Conservation (phyloP, 371 early-diverging fungal species). For the Funneliformis caledonium region DNA sequence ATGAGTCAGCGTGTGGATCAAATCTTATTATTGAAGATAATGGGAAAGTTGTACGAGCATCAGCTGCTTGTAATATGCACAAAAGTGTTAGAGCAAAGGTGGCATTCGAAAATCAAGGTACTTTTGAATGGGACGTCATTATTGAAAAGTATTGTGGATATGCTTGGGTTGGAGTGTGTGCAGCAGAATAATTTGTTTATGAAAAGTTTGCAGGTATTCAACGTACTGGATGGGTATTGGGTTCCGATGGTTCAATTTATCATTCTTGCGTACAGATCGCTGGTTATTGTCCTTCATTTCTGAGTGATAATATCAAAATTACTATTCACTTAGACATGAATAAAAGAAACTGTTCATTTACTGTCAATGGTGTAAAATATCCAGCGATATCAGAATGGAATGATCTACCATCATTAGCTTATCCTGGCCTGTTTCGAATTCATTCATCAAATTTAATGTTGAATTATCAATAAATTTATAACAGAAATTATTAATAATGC, state of each 20-base stretch:
- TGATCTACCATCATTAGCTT: background rate
- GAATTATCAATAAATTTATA: too few species aligned
- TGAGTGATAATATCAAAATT: background rate
- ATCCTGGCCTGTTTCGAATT: background rate
- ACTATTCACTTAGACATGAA: constrained; percentile 28
- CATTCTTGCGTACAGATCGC: background rate
- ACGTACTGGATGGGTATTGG: constrained; percentile 4
- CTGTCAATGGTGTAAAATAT: background rate
- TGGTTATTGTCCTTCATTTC: background rate
- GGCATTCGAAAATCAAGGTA: background rate
- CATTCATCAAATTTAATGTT: too few species aligned
- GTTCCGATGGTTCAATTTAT: background rate
- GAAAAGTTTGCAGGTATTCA: constrained; percentile 6
- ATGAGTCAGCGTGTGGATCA: background rate
- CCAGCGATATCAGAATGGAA: too few species aligned
- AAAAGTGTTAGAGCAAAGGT: background rate
- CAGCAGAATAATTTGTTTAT: background rate
- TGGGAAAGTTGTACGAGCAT: background rate
- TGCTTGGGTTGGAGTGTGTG: constrained; percentile 18
- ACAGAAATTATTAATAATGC: too few species aligned
- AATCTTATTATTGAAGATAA: background rate
- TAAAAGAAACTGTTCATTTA: background rate
- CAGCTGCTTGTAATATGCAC: background rate
- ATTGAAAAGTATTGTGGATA: background rate
- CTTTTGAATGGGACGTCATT: constrained; percentile 24